Evolutionary conservation across 768 basidiomycete genomes (phyloP).

Genomic region (Hericium coralloides): DNA sequence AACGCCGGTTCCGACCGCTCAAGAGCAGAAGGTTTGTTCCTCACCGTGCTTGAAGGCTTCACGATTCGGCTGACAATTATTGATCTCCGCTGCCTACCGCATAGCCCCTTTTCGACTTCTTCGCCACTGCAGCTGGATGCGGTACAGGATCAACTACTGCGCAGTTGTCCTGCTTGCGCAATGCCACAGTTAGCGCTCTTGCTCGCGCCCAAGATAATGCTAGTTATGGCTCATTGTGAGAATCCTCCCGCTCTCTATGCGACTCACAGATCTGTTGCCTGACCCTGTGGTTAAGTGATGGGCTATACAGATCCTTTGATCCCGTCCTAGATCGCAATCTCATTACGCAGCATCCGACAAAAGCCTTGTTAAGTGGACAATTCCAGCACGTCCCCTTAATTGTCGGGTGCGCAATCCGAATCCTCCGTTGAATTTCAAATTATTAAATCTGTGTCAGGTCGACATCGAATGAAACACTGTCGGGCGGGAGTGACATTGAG

Average conservation of each 20-base stretch:
- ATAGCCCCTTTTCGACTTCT: slow-evolving; percentile 46
- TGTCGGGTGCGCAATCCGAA: slow-evolving; percentile 35
- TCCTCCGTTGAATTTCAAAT: neutral
- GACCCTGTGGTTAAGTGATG: slow-evolving; percentile 21
- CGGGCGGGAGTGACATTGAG: slow-evolving; percentile 30
- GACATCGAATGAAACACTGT: slow-evolving; percentile 52
- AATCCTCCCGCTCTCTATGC: neutral
- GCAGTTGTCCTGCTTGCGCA: slow-evolving; percentile 39
- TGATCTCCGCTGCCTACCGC: neutral
- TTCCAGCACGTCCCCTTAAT: slow-evolving; percentile 47
- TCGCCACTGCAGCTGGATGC: slow-evolving; percentile 42
- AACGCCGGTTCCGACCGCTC: slow-evolving; percentile 39
- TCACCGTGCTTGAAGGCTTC: neutral
- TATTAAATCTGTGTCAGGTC: slow-evolving; percentile 25
- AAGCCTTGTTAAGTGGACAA: slow-evolving; percentile 33
- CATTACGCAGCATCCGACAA: slow-evolving; percentile 42
- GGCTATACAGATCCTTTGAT: slow-evolving; percentile 38
- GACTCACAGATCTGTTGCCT: neutral
- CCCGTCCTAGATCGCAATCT: slow-evolving; percentile 48
- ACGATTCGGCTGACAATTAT: neutral
- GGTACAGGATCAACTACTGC: slow-evolving; percentile 24
- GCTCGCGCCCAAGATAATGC: slow-evolving; percentile 47
- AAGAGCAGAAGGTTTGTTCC: slow-evolving; percentile 41
- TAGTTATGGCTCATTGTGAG: slow-evolving; percentile 31
- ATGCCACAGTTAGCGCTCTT: slow-evolving; percentile 40